A percentile compares a stretch with the other conserved stretches of the same genome.
phyloP scores from a whole-genome alignment of 305 asterid genomes.

The Fraxinus sp. region DNA sequence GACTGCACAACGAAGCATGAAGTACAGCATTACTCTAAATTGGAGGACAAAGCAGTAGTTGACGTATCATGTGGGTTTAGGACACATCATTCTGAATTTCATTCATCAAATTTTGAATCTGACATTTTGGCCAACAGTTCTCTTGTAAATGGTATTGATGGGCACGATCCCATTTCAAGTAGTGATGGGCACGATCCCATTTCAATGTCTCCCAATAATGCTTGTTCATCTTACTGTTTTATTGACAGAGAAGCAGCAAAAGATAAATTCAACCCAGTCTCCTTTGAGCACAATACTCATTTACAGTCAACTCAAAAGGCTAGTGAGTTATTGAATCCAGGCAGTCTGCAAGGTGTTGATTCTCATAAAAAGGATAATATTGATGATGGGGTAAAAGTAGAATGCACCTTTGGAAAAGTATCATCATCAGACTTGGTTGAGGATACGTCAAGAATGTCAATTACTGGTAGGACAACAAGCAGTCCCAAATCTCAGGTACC shows the following conservation, averaged over 20 bases:
- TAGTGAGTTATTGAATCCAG: conserved; percentile 32
- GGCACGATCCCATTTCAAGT: conserved; percentile 17
- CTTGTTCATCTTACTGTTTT: conserved; percentile 20
- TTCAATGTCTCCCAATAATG: conserved; percentile 28
- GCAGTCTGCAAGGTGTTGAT: conserved; percentile 19
- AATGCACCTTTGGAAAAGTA: conserved; percentile 32
- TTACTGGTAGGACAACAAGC: conserved; percentile 31
- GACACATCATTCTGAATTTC: conserved; percentile 29
- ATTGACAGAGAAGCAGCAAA: conserved; percentile 22
- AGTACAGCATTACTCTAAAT: conserved; percentile 35
- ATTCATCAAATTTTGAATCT: conserved; percentile 40
- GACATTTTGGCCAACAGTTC: conserved; percentile 30
- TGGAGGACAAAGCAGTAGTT: conserved; percentile 42
- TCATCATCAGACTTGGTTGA: conserved; percentile 34
- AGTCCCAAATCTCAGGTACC: conserved; percentile 44
- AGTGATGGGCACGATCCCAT: conserved; percentile 14
- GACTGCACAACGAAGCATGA: conserved; percentile 53
- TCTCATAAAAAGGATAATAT: not conserved
- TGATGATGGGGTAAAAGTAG: conserved; percentile 23
- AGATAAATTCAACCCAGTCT: conserved; percentile 24
- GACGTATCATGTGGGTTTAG: conserved; percentile 25
- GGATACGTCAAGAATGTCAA: conserved; percentile 24
- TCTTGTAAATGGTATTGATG: conserved; percentile 29
- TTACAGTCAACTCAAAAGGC: conserved; percentile 43
- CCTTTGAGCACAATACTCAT: conserved; percentile 30